Base-by-base conservation (phyloP, 2,329 filamentous ascomycete species). In the Chalaropsis thielavioides region DNA sequence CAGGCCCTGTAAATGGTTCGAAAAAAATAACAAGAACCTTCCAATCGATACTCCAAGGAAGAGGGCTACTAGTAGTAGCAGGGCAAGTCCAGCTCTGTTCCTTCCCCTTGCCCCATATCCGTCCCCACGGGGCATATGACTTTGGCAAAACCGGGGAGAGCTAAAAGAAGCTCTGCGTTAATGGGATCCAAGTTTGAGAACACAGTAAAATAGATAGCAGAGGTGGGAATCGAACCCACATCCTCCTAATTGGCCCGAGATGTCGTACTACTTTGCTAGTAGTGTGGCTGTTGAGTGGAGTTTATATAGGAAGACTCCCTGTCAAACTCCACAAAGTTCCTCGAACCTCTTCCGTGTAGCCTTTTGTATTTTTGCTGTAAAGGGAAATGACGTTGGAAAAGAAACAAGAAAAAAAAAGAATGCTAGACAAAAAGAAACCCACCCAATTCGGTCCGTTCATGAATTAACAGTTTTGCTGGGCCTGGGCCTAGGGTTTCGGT, bases 371-470 rank as follows among this genome's bases (percentile, higher is more conserved):
- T 35, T 35, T 35, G 31, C 31, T 38, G 31, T 31, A 38, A 8
- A 38, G 35, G 35, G 35, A 38, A 38, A 10, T 5, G 41, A 11
- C 59, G 7, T 56, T 56, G 22, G 49, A 11, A 56, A 56, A 22
- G n/a, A 54, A 54, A 54, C 13, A 54, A 54, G 19, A 56, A 27
- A 56, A 5, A 27, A 56, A 0, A 31, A 54, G 11, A 54, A 31
- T 4, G 27, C 11, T 27, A 2, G 17, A 27, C 15, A 31, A 24
- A 4, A 35, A n/a, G n/a, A 35, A 35, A 59, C 19, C 31, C 54
- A 59, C 41, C 7, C 40, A 31, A 62, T 62, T 62, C 60, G 60
- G 60, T 41, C 60, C 60, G 60, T 62, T 35, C 60, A 49, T 46
- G 60, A 41, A 13, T n/a, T 11, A 24, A 35, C 24, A 13, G 8